Evolutionary conservation across 768 basidiomycete species (phyloP), one percentile per base, ranked within the genome.

Genomic region (Boletellus sp.): DNA sequence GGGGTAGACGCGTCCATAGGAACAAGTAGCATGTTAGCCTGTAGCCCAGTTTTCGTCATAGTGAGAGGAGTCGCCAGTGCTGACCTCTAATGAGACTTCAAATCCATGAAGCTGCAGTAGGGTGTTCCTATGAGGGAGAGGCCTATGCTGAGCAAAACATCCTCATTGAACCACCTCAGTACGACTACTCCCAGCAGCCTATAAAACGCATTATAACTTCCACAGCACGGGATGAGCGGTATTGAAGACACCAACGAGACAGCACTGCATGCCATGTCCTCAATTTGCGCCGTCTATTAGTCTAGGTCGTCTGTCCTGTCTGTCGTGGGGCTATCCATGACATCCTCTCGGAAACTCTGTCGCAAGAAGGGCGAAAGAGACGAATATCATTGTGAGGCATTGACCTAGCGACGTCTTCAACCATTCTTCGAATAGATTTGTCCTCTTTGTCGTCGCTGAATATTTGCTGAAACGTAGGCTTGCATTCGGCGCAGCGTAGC

Each of bases 341-440:
- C 49, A 50, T 50, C 32, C 40, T 50, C 43, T 50, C 49, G 3
- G 49, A 42, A 12, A 50, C 42, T 11, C 43, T 28, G 17, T 45
- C 36, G 7, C 37, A 39, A 7, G 49, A 45, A 7, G 49, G 43
- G 32, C 3, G 17, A 22, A 50, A 50, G 4, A 19, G 9, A n/a
- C 38, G 49, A n/a, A 50, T 40, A 20, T 40, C 38, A 17, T 50
- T 43, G 6, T 23, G 32, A 2, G 31, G 37, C 17, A 50, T 50
- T n/a, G n/a, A n/a, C 5, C 43, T 43, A 3, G 43, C 45, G 4
- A 33, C 20, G 7, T 34, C 22, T 23, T 41, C 24, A 26, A 51
- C 45, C 10, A 16, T 6, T 7, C 13, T 45, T 16, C 36, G n/a
- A 2, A 51, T 26, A 9, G 24, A 24, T 12, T 45, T 31, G 35